Base-by-base conservation (phyloP, 2,329 filamentous ascomycete genomes). In the Apiospora malaysiana region DNA sequence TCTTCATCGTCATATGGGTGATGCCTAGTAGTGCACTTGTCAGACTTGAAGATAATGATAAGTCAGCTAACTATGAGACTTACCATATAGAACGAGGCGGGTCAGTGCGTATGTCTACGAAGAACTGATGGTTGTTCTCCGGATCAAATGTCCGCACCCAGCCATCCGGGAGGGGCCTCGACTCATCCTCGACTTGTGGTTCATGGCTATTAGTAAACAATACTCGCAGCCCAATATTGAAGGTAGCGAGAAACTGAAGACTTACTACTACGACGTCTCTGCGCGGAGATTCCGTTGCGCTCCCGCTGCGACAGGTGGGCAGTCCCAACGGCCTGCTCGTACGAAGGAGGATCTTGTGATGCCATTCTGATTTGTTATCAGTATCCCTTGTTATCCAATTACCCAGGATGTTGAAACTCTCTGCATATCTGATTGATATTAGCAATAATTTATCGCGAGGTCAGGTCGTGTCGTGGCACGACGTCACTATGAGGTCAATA, bases 1-100 rank as follows among this genome's bases (percentile, higher is more conserved):
- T 84, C 74, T 1, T 86, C 83, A 75, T 90, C 89, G 75, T 91
- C 89, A 77, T 89, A 87, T 0, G 89, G 89, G 76, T 91, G 89
- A 63, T 85, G 83, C 89, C 51, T 59, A 32, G 16, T 21, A 27
- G 18, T 9, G 9, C 27, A 18, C 27, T 37, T 59, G 7, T 59
- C 37, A 59, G 51, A 10, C 25, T 18, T 7, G 25, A 21, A 16
- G 8, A 9, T 25, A 18, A 9, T 5, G 14, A 0, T 59, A 27
- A 37, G 18, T 16, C 10, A 56, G 25, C 14, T 32, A 40, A 12
- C 16, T 21, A n/a, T 1, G 12, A n/a, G 18, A 6, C 56, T 40
- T 63, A 63, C 56, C 89, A 91, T 74, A 88, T 89, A 70, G 85
- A 86, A 66, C 87, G 84, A 0, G 88, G 88, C 0, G 88, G 88